A percentile compares a stretch with the other conserved stretches of the same genome.
phyloP scores from a whole-genome alignment of 768 basidiomycete species.

The Rhodosporidiobolus odoratus region DNA sequence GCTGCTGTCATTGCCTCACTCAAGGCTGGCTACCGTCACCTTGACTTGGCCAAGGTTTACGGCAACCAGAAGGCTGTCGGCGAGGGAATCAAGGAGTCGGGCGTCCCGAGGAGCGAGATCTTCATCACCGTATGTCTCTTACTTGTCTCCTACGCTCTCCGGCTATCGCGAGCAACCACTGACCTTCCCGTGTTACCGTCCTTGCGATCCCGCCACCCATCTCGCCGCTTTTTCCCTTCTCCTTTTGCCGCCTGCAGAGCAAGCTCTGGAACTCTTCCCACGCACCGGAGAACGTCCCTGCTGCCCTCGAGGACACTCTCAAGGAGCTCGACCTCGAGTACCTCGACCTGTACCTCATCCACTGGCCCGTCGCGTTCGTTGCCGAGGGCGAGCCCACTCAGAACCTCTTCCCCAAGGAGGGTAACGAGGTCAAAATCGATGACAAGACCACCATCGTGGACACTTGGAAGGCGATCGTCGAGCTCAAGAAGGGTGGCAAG shows the following conservation, averaged over 20 bases:
- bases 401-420: constrained; percentile 56
- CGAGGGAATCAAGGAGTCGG: constrained; percentile 57
- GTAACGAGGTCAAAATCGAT: constrained; percentile 57
- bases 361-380: constrained; percentile 71
- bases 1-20: constrained; percentile 54
- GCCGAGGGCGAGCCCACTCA: constrained; percentile 49
- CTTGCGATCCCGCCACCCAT: too few species aligned
- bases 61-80: constrained; percentile 64
- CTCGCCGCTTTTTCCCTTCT: too few species aligned
- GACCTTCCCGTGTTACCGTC: too few species aligned
- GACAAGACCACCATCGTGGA: constrained; percentile 60
- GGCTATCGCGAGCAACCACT: too few species aligned
- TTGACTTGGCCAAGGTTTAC: constrained; percentile 71
- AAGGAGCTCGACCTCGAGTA: constrained; percentile 66
- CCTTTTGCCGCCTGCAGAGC: too few species aligned
- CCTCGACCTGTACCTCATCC: constrained; percentile 71
- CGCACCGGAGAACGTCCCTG: constrained; percentile 61
- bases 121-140: constrained; percentile 55
- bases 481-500: constrained; percentile 64
- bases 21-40: constrained; percentile 61
- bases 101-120: constrained; percentile 72
- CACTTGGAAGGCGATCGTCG: constrained; percentile 76
- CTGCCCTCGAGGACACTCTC: constrained; percentile 70
- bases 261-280: constrained; percentile 47
- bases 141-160: background rate